Evolutionary conservation across 2,329 filamentous ascomycete species (phyloP).

Genomic region (Lecanoromycetidae sp.): DNA sequence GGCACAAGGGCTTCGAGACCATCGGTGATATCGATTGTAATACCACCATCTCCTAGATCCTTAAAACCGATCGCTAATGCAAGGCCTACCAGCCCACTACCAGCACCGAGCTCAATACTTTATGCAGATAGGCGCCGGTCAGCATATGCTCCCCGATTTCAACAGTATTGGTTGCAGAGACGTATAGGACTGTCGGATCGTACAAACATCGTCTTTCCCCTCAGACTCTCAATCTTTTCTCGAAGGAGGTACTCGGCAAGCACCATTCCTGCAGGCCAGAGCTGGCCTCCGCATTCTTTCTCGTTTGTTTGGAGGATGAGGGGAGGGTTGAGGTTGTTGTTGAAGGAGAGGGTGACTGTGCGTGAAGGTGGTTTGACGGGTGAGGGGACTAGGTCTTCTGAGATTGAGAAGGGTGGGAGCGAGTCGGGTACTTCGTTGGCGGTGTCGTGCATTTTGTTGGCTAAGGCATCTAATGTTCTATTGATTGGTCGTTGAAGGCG

Average conservation of each 20-base stretch:
- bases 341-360: conserved; percentile 50
- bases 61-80: conserved; percentile 45
- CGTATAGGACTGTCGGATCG: conserved; percentile 8
- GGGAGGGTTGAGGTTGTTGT: conserved; percentile 57
- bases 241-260: conserved; percentile 75
- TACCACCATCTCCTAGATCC: background rate
- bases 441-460: no score
- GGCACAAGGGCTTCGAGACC: conserved; percentile 65
- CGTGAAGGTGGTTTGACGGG: conserved; percentile 41
- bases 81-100: conserved; percentile 71
- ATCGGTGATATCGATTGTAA: conserved; percentile 63
- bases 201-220: conserved; percentile 60
- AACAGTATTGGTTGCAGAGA: background rate
- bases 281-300: conserved; percentile 73
- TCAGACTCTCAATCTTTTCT: conserved; percentile 52
- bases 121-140: background rate
- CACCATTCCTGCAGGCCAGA: conserved; percentile 90
- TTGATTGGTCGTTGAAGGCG: no score
- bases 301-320: conserved; percentile 67
- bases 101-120: conserved; percentile 84
- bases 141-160: background rate
- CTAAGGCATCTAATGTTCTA: no score
- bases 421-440: background rate
- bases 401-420: conserved; percentile 28
- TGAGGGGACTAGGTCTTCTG: conserved; percentile 44